Percentiles rank a stretch among this genome's conserved stretches.
Conservation (phyloP, 1,139 yeast species). For the Barnettozyma hawaiiensis region DNA sequence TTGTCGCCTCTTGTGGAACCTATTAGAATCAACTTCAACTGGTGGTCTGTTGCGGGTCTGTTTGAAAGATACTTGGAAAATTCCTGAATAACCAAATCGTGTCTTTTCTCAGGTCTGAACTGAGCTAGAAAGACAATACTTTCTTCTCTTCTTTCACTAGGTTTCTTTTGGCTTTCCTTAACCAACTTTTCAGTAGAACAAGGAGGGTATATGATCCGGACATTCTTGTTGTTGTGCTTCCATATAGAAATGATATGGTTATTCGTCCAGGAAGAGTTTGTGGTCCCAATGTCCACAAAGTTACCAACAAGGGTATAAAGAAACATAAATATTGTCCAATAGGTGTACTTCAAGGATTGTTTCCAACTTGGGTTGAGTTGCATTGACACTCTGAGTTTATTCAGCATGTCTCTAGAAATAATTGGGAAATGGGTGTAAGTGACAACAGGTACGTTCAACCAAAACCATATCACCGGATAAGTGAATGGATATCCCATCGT, state of each 20-base stretch:
- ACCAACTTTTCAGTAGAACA: slow-evolving; percentile 53
- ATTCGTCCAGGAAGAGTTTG: slow-evolving; percentile 91
- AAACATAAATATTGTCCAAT: slow-evolving; percentile 64
- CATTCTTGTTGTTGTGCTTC: slow-evolving; percentile 33
- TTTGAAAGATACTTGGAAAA: slow-evolving; percentile 44
- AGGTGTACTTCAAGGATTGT: slow-evolving; percentile 45
- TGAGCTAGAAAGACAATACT: slow-evolving; percentile 79
- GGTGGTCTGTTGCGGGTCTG: slow-evolving; percentile 32
- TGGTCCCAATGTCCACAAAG: slow-evolving; percentile 57
- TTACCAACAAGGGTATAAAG: slow-evolving; percentile 65
- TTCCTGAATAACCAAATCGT: slow-evolving; percentile 57
- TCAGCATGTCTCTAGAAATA: slow-evolving; percentile 80
- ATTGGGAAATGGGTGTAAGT: slow-evolving; percentile 94
- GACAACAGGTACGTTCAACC: slow-evolving; percentile 65
- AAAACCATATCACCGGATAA: slow-evolving; percentile 54
- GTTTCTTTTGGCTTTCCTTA: slow-evolving; percentile 10
- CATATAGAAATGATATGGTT: slow-evolving; percentile 65
- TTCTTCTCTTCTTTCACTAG: slow-evolving; percentile 41
- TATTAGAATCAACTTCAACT: slow-evolving; percentile 51
- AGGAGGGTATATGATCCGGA: slow-evolving; percentile 74
- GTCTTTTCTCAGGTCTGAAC: slow-evolving; percentile 94
- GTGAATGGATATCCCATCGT: slow-evolving; percentile 92
- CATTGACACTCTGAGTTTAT: slow-evolving; percentile 41
- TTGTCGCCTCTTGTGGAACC: slow-evolving; percentile 77
- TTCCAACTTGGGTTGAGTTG: slow-evolving; percentile 19